A percentile compares a stretch with the other conserved stretches of the same genome.
Conservation (phyloP, 1,139 yeast genomes). For the Protomyces inundatus region DNA sequence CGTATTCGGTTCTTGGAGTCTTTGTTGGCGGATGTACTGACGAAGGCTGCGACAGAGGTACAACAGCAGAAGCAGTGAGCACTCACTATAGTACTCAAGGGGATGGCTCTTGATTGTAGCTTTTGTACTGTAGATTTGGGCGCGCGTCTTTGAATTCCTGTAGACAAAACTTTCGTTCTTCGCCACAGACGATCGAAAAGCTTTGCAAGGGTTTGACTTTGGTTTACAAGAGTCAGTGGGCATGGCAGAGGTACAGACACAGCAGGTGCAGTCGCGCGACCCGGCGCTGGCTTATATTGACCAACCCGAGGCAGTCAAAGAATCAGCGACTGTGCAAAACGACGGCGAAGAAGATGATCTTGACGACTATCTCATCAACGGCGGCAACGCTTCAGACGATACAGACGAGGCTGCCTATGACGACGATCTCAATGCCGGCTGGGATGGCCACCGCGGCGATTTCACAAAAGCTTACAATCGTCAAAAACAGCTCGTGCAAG, state of each 20-base stretch:
- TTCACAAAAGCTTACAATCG: conserved; percentile 28
- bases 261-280: background rate
- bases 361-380: conserved; percentile 1
- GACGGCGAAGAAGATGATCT: conserved; percentile 1
- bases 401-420: conserved; percentile 19
- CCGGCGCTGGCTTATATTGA: background rate
- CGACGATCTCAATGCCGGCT: conserved; percentile 19
- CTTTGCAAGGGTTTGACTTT: too few species aligned
- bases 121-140: too few species aligned
- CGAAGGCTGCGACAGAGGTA: too few species aligned
- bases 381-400: background rate
- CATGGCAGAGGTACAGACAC: too few species aligned
- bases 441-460: conserved; percentile 24
- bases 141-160: too few species aligned
- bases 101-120: too few species aligned
- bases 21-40: background rate
- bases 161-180: too few species aligned
- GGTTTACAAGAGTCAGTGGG: too few species aligned
- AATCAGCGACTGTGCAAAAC: background rate
- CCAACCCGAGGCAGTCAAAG: background rate
- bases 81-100: too few species aligned
- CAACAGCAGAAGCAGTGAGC: too few species aligned
- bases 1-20: background rate
- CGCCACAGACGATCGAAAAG: too few species aligned
- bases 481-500: conserved; percentile 18